Evolutionary conservation across 2,329 filamentous ascomycete genomes (phyloP), one percentile per base, ranked within the genome.

Genomic region (Colletotrichum nymphaeae): DNA sequence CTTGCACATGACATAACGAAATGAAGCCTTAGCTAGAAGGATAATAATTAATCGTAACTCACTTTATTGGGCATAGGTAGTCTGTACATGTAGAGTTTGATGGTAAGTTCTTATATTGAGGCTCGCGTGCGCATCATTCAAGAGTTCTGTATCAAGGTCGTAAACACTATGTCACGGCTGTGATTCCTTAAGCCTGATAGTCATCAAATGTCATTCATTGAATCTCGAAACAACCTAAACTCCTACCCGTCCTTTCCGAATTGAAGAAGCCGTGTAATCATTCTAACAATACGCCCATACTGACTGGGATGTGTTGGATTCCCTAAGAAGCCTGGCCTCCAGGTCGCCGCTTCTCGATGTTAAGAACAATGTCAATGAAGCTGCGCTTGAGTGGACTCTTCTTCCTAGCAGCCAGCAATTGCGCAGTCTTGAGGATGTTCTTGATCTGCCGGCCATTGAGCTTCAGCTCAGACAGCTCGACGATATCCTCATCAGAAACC

Each of bases 371-470:
- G 5, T 75, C 72, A 49, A 75, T 73, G 22, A 75, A 75, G 24
- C 53, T 64, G 8, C 73, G 73, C 64, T 69, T 49, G 2, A 75
- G 28, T 5, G 65, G 76, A 2, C 78, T 77, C 28, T 72, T 76
- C 76, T 80, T 81, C 28, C 81, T 49, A 1, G 76, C 77, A 4
- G 95, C 94, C 12, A 85, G 80, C 7, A 85, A 63, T 71, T 82
- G 80, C 0, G 81, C 80, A 7, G 80, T 81, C 77, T 85, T 85
- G 75, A 85, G 76, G n/a, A 84, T 62, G 52, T 86, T 88, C 78
- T 87, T 87, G 64, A 88, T 88, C 80, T 88, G 85, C 4, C 86
- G 80, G 0, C 86, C 85, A 63, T 88, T 88, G 22, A 88, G 80
- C 19, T 80, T 76, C 65, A 86, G 78, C 56, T 78, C 67, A 0